Evolutionary conservation across 208 protist species (phyloP).

Genomic region (Naegleria fowleri): DNA sequence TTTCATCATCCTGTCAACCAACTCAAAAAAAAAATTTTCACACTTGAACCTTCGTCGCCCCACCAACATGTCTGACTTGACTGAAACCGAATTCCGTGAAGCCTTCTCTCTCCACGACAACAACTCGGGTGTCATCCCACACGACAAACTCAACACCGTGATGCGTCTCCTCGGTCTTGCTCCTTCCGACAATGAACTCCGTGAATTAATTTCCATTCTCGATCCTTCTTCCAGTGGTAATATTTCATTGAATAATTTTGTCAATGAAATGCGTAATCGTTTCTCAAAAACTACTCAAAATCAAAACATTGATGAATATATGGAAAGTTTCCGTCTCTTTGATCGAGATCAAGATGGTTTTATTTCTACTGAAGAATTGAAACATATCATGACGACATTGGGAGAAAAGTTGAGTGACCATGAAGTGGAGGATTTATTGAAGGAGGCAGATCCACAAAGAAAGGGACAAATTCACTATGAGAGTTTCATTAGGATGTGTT

Average conservation of each 20-base stretch:
- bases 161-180: constrained; percentile 88
- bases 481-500: constrained; percentile 30
- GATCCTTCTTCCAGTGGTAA: constrained; percentile 74
- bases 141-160: constrained; percentile 97
- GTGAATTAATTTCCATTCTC: constrained; percentile 95
- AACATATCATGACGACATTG: constrained; percentile 77
- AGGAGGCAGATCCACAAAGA: constrained; percentile 69
- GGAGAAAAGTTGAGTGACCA: constrained; percentile 80
- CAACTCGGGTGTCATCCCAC: constrained; percentile 93
- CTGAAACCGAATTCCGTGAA: constrained; percentile 86
- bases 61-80: constrained; percentile 60
- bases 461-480: constrained; percentile 53
- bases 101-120: constrained; percentile 96
- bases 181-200: constrained; percentile 82
- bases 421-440: constrained; percentile 77
- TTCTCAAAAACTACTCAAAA: background rate
- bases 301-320: constrained; percentile 31
- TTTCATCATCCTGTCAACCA: too few relatives aligned
- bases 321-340: constrained; percentile 50
- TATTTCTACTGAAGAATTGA: constrained; percentile 66
- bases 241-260: constrained; percentile 64
- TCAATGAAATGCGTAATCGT: constrained; percentile 40
- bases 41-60: too few relatives aligned
- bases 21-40: background rate
- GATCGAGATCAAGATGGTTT: constrained; percentile 66